A percentile compares a stretch with the other conserved stretches of the same genome.
Evolutionary conservation across 768 basidiomycete species (phyloP).

Genomic region (Fistulinella prunicolor): DNA sequence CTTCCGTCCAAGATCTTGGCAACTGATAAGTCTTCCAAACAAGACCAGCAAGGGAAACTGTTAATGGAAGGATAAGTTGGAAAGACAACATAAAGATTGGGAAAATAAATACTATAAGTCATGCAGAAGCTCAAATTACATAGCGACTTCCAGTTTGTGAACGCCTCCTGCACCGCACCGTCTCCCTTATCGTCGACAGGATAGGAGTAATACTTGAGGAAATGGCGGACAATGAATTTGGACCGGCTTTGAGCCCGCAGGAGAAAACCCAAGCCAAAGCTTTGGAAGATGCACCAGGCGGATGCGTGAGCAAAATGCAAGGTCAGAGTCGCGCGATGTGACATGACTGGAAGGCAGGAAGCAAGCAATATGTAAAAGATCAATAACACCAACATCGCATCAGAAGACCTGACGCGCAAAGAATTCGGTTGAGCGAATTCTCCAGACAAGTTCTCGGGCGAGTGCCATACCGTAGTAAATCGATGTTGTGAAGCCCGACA

Average conservation of each 20-base stretch:
- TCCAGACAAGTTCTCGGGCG: neutral
- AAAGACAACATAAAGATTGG: neutral
- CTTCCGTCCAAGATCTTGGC: conserved; percentile 83
- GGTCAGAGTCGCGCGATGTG: conserved; percentile 46
- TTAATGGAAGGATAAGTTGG: neutral
- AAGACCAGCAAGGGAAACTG: conserved; percentile 82
- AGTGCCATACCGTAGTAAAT: conserved; percentile 70
- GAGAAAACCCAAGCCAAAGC: conserved; percentile 80
- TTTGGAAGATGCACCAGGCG: conserved; percentile 84
- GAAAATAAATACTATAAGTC: conserved; percentile 74
- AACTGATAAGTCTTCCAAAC: conserved; percentile 89
- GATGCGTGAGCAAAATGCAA: conserved; percentile 83
- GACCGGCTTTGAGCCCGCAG: conserved; percentile 79
- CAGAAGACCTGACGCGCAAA: conserved; percentile 60
- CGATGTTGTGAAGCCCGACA: conserved; percentile 76
- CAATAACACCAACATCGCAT: conserved; percentile 76
- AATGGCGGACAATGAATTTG: conserved; percentile 92
- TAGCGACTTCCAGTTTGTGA: conserved; percentile 89
- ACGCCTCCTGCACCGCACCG: conserved; percentile 89
- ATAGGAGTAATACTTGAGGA: conserved; percentile 93
- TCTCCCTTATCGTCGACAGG: conserved; percentile 62
- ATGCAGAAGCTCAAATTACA: conserved; percentile 94
- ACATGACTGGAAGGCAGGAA: conserved; percentile 57
- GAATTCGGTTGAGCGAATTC: conserved; percentile 23
- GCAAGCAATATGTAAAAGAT: conserved; percentile 63